Base-by-base conservation (phyloP, 2,329 filamentous ascomycete genomes). In the Colletotrichum magnum region DNA sequence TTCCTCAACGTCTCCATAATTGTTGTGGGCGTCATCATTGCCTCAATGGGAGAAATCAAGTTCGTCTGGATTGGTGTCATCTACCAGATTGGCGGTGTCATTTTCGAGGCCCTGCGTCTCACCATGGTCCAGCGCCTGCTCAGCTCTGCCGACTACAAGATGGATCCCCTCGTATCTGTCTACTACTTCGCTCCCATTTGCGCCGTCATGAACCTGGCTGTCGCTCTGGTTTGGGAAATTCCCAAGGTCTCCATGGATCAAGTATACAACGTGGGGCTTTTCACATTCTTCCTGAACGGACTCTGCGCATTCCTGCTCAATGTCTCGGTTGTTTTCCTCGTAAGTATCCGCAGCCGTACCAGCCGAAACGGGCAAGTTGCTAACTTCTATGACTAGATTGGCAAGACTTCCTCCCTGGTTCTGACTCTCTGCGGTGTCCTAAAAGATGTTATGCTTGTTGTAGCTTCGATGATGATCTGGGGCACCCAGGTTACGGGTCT, bases 1-100 rank as follows among this genome's bases (percentile, higher is more conserved):
- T 92, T 99, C 76, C 88, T 93, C 78, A 99, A 99, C 79, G 95
- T 99, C 71, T 96, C 93, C 50, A 88, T 95, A 79, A 99, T 99
- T 76, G 96, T 98, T 60, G 81, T 98, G 61, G 96, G 96, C 86
- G 95, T 98, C 75, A 86, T 98, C 73, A 94, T 99, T 77, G 96
- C 96, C 58, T 97, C 95, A 1, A 89, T 97, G 72, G 96, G 96
- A 77, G 96, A 99, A 85, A 97, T 99, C 82, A 91, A 95, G 79
- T 99, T 99, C 79, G 92, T 94, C 76, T 85, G 93, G 82, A 86
- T 89, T 73, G 93, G 93, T 72, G 93, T 96, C 82, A 79, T 94
- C 72, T 94, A 90, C 87, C 94, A 96, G 84, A 85, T 92, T 70
- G 90, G 86, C 66, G 93, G 93, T 77, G 92, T 96, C 77, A 79